A percentile compares a stretch with the other conserved stretches of the same genome.
Conservation (phyloP, 129 eudicot species). For the Lonicera japonica region DNA sequence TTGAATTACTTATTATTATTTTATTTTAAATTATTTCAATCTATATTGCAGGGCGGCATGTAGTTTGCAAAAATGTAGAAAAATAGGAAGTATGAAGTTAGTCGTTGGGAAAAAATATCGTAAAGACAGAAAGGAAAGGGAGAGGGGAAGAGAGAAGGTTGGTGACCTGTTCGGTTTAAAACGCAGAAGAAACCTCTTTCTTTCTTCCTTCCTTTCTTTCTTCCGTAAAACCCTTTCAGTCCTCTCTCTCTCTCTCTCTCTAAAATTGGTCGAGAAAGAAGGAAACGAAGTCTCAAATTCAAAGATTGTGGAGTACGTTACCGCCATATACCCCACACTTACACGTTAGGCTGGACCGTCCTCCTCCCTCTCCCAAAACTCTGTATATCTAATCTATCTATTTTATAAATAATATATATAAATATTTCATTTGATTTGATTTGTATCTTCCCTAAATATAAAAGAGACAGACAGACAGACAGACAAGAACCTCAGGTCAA, state of each 20-base stretch:
- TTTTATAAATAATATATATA: too few species aligned
- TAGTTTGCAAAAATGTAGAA: too few species aligned
- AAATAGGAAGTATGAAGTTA: not conserved
- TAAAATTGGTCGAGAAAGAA: not conserved
- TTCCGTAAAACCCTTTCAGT: not conserved
- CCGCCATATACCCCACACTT: not conserved
- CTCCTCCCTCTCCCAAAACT: not conserved
- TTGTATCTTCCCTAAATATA: too few species aligned
- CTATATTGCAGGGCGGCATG: too few species aligned
- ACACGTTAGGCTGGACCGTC: not conserved
- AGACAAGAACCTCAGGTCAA: too few species aligned
- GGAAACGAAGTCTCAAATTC: constrained; percentile 6
- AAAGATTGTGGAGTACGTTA: constrained; percentile 2
- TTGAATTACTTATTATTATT: too few species aligned
- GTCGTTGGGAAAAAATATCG: not conserved
- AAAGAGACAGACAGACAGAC: too few species aligned
- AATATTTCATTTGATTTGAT: too few species aligned
- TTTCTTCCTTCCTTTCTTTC: not conserved
- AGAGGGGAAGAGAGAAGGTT: not conserved
- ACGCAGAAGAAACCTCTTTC: not conserved
- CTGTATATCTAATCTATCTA: not conserved
- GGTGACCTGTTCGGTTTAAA: constrained; percentile 24
- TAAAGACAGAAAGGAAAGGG: not conserved
- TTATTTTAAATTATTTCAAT: too few species aligned
- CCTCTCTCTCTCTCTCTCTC: constrained; percentile 14